Evolutionary conservation across 1,284 basidiomycete species (phyloP).

Genomic region (Ustilago curta): DNA sequence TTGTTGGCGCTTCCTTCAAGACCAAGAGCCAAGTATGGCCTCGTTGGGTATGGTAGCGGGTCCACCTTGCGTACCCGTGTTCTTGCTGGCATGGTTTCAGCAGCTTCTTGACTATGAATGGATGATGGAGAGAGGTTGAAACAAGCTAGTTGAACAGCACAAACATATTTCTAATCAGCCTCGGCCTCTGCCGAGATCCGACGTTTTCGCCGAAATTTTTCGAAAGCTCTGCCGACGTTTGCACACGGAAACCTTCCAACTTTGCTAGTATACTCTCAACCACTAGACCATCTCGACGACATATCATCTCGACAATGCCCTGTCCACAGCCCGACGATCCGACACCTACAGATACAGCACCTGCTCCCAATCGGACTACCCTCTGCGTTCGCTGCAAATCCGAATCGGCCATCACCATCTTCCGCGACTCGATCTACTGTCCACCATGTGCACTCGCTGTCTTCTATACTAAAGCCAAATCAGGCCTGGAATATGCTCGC

Average conservation of each 20-base stretch:
- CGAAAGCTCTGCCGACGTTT: slow-evolving; percentile 13
- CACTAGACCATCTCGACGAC: background rate
- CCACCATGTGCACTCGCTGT: slow-evolving; percentile 47
- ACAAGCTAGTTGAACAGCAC: background rate
- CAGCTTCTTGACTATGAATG: background rate
- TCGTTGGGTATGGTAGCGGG: slow-evolving; percentile 50
- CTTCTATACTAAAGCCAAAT: slow-evolving; percentile 55
- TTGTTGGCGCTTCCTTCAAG: slow-evolving; percentile 81
- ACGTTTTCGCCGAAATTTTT: slow-evolving; percentile 28
- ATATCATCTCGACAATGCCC: slow-evolving; percentile 22
- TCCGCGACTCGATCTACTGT: slow-evolving; percentile 61
- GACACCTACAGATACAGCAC: background rate
- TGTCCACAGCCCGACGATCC: slow-evolving; percentile 49
- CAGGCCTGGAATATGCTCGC: slow-evolving; percentile 53
- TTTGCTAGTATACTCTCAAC: background rate
- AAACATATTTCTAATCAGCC: background rate
- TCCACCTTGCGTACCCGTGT: slow-evolving; percentile 38
- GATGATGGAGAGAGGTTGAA: background rate
- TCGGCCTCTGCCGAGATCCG: slow-evolving; percentile 28
- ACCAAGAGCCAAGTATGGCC: slow-evolving; percentile 63
- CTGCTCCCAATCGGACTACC: slow-evolving; percentile 2
- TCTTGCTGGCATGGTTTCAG: slow-evolving; percentile 36
- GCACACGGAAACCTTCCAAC: slow-evolving; percentile 1
- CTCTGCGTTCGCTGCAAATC: slow-evolving; percentile 57
- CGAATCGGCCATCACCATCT: slow-evolving; percentile 29